These are phyloP conservation scores for Orbilia quercus DNA, from an alignment of 2,329 filamentous ascomycete species.

Conservation along the genomic window DNA sequence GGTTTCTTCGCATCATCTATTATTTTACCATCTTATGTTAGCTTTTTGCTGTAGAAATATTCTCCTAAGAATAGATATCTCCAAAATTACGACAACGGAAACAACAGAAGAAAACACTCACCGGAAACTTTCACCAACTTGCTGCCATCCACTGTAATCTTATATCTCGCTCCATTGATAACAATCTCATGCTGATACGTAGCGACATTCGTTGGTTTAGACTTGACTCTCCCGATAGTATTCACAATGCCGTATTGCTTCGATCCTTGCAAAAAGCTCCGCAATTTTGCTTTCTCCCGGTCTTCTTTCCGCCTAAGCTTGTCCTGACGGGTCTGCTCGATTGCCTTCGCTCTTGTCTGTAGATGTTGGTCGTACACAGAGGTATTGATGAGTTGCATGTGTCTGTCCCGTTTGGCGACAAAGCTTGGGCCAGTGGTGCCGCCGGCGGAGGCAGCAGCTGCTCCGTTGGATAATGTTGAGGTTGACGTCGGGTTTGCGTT, in stretches of 20 bases:
- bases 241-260: slow-evolving; percentile 60
- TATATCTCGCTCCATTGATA: slow-evolving; percentile 79
- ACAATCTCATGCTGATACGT: slow-evolving; percentile 71
- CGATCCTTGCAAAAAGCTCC: slow-evolving; percentile 64
- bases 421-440: slow-evolving; percentile 66
- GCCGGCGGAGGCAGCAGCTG: slow-evolving; percentile 59
- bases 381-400: slow-evolving; percentile 84
- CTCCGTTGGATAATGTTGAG: slow-evolving; percentile 59
- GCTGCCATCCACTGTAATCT: slow-evolving; percentile 79
- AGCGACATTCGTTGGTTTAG: slow-evolving; percentile 61
- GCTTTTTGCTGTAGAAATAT: slow-evolving; percentile 34
- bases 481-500: slow-evolving; percentile 58
- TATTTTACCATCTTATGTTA: slow-evolving; percentile 17
- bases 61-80: slow-evolving; percentile 8
- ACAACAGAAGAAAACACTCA: slow-evolving; percentile 66
- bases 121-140: slow-evolving; percentile 80
- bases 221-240: slow-evolving; percentile 48
- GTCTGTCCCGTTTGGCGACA: slow-evolving; percentile 79
- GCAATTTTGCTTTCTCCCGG: slow-evolving; percentile 72
- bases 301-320: slow-evolving; percentile 69
- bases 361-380: slow-evolving; percentile 79
- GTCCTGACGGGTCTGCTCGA: slow-evolving; percentile 74
- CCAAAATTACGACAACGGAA: too few species aligned
- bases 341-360: slow-evolving; percentile 75
- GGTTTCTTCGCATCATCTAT: slow-evolving; percentile 68